Base-by-base conservation (phyloP, 352 stramenopile genomes). In the Phytophthora kernoviae region DNA sequence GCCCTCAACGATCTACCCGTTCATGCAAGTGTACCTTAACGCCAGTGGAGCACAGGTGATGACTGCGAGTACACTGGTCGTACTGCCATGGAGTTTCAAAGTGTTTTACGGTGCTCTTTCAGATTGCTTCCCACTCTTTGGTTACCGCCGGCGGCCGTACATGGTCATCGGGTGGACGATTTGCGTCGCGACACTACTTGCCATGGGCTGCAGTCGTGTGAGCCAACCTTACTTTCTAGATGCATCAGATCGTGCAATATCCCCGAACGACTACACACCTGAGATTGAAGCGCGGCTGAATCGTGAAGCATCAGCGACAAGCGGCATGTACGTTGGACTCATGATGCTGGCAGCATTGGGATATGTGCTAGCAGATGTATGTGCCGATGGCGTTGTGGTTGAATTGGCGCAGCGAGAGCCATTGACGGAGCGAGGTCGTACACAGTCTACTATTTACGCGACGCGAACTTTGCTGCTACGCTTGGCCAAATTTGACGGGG, bases 31-130 rank as follows among this genome's bases (percentile, higher is more conserved):
- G 18, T 85, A 82, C 43, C 59, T 88, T 2, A 77, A 80, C 34
- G 30, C 21, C 0, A 60, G 52, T 2, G 71, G 71, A 11, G 56
- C 64, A 2, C 44, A 68, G 36, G 54, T 70, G 17, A 62, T 58
- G 0, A 49, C 67, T 33, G 76, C 76, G 2, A 17, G 14, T 2
- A 59, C 58, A 3, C 42, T 91, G 14, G 61, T 91, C 0, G 71
- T 75, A 42, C 56, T 91, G 9, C 80, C 77, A 5, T 94, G 81
- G 81, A 78, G 54, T 5, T 90, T 90, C 60, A 93, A 91, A 58
- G 73, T 84, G 15, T 68, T 70, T 39, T 70, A 66, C 44, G 62
- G 57, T 14, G 54, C 58, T 14, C 32, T 72, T 9, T 72, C 72
- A 8, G 87, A 94, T 63, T 94, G 83, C 42, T 72, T 85, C 20